Conservation (phyloP, 805 yeast species). For the Schizosaccharomyces cryophilus region DNA sequence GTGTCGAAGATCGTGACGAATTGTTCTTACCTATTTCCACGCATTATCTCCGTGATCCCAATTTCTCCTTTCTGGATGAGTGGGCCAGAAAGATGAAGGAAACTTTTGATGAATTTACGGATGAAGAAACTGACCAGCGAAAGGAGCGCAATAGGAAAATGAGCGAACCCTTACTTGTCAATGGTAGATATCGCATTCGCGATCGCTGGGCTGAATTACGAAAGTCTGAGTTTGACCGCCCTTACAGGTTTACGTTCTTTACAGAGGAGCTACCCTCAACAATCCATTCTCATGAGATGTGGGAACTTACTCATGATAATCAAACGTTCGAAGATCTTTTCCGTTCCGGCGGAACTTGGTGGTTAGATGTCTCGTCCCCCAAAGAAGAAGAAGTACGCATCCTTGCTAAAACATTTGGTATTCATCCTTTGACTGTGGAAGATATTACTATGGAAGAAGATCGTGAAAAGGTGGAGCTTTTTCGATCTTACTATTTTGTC, state of each 20-base stretch:
- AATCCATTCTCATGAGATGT: slow-evolving; percentile 2
- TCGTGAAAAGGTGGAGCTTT: slow-evolving; percentile 81
- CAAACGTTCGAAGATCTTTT: slow-evolving; percentile 4
- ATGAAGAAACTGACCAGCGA: neutral
- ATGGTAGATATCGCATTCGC: neutral
- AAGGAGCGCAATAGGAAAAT: neutral
- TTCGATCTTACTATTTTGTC: slow-evolving; percentile 71
- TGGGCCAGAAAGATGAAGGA: neutral
- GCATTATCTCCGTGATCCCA: neutral
- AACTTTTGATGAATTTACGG: neutral
- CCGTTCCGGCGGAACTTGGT: slow-evolving; percentile 41
- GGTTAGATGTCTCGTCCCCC: slow-evolving; percentile 84
- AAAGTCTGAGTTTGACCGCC: neutral
- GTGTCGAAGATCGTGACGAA: neutral
- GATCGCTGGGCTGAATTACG: slow-evolving; percentile 1
- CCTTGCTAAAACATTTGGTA: slow-evolving; percentile 68
- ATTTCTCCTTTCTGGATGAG: neutral
- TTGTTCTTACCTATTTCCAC: neutral
- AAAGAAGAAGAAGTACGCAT: slow-evolving; percentile 94
- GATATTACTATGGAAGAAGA: slow-evolving; percentile 85
- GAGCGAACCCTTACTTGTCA: slow-evolving; percentile 3
- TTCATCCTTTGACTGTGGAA: slow-evolving; percentile 89
- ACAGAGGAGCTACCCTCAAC: neutral
- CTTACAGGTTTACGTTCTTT: neutral
- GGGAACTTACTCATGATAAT: slow-evolving; percentile 5